Conservation (phyloP, 2,329 filamentous ascomycete species). For the Pseudocercospora crystallina region DNA sequence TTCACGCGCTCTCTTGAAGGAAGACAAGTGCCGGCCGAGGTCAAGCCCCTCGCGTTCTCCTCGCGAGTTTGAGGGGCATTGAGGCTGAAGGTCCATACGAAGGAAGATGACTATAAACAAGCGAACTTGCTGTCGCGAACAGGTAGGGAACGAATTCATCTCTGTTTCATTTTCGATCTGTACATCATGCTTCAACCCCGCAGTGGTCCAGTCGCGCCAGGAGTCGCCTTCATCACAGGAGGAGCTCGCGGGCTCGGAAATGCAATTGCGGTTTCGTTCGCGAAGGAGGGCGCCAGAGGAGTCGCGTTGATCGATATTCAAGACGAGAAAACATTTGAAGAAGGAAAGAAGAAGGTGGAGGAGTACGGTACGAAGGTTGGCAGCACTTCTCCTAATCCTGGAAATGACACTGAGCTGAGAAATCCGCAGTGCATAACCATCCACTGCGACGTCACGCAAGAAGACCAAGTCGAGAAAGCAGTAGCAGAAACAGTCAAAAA, state of each 20-base stretch:
- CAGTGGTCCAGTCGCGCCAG: conserved; percentile 26
- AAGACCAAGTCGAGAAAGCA: conserved; percentile 35
- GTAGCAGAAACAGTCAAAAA: conserved; percentile 34
- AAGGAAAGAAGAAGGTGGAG: conserved; percentile 26
- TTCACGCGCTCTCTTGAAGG: too few species aligned
- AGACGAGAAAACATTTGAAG: conserved; percentile 23
- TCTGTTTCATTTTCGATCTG: too few species aligned
- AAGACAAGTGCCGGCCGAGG: conserved; percentile 6
- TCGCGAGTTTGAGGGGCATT: not conserved
- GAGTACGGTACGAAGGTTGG: conserved; percentile 25
- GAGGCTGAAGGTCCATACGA: not conserved
- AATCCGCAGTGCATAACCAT: conserved; percentile 23
- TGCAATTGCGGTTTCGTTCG: conserved; percentile 29
- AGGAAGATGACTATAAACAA: not conserved
- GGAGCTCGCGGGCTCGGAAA: conserved; percentile 29
- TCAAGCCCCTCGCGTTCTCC: not conserved
- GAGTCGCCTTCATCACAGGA: conserved; percentile 30
- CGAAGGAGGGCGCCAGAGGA: conserved; percentile 28
- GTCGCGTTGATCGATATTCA: conserved; percentile 28
- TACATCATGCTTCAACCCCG: conserved; percentile 21
- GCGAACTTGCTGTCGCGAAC: too few species aligned
- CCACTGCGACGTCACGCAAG: conserved; percentile 32
- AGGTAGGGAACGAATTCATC: too few species aligned
- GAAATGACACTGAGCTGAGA: not conserved
- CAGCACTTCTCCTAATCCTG: too few species aligned